Conservation (phyloP, 129 eudicot species). For the Helianthus annuus region HanXRQr2.0-SUNRISE NC_035437.2:169880282-169880781, state of each 20-base stretch:
- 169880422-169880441: conserved; percentile 82
- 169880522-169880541: conserved; percentile 59
- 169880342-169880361: too few species aligned
- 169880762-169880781: conserved; percentile 39
- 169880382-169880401: conserved; percentile 82
- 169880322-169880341: too few species aligned
- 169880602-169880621: conserved; percentile 69
- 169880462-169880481: conserved; percentile 43
- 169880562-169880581: conserved; percentile 72
- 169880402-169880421: conserved; percentile 55
- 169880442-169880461: conserved; percentile 71
- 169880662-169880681: conserved; percentile 38
- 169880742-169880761: conserved; percentile 69
- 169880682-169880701: conserved; percentile 43
- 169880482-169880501: conserved; percentile 33
- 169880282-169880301: too few species aligned
- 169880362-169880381: conserved; percentile 29
- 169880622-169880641: conserved; percentile 91
- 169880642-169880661: conserved; percentile 62
- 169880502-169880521: conserved; percentile 29
- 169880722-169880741: conserved; percentile 78
- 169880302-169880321: too few species aligned
- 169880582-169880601: conserved; percentile 55
- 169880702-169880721: conserved; percentile 53
- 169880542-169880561: conserved; percentile 54